Conservation (phyloP, 2,329 filamentous ascomycete species). For the Ophiostoma angusticollis region DNA sequence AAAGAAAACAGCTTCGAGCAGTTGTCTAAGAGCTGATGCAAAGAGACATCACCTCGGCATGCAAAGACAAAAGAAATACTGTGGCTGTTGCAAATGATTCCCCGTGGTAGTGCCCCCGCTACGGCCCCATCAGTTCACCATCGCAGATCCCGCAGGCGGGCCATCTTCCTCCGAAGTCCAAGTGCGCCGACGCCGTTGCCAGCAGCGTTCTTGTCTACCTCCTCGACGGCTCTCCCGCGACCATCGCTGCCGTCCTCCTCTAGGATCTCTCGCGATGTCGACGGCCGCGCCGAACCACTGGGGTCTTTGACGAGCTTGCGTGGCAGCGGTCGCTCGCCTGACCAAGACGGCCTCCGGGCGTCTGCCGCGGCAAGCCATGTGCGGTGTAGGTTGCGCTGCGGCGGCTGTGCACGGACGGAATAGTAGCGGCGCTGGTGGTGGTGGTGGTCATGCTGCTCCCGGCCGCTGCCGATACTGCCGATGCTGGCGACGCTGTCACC, state of each 20-base stretch:
- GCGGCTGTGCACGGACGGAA: neutral
- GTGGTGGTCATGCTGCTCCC: neutral
- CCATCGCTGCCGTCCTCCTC: slow-evolving; percentile 2
- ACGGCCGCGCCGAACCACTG: slow-evolving; percentile 13
- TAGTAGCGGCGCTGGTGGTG: neutral
- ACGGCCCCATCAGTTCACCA: slow-evolving; percentile 1
- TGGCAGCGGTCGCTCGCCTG: slow-evolving; percentile 8
- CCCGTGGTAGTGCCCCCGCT: neutral
- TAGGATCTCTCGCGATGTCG: slow-evolving; percentile 9
- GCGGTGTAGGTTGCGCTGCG: slow-evolving; percentile 7
- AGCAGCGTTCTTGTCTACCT: neutral
- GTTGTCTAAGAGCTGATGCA: neutral
- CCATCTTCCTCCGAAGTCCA: slow-evolving; percentile 10
- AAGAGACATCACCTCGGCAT: too few species aligned
- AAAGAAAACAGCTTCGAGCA: neutral
- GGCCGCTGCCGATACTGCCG: neutral
- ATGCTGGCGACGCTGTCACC: neutral
- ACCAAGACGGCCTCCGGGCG: slow-evolving; percentile 17
- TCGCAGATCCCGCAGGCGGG: slow-evolving; percentile 9
- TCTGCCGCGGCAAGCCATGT: slow-evolving; percentile 16
- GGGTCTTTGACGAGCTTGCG: slow-evolving; percentile 17
- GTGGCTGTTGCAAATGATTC: neutral
- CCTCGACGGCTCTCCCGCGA: neutral
- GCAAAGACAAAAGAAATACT: neutral
- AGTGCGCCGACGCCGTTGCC: neutral